Conservation (phyloP, 768 basidiomycete species). For the Boletellus emodensis region DNA sequence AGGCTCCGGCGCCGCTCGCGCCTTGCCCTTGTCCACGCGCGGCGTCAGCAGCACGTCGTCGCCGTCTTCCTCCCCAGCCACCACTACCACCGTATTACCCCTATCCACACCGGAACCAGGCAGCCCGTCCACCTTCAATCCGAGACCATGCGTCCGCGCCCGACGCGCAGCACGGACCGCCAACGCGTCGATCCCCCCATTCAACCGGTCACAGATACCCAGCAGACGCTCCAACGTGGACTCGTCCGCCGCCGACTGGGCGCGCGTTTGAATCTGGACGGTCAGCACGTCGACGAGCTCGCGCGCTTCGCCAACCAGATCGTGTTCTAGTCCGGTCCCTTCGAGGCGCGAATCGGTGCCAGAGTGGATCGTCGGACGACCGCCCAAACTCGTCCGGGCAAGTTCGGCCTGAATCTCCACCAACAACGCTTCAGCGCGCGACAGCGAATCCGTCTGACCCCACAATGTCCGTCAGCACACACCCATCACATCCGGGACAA, state of each 20-base stretch:
- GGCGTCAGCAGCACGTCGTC: constrained; percentile 49
- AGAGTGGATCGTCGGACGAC: too few relatives aligned
- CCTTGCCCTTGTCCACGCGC: constrained; percentile 75
- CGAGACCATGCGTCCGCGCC: constrained; percentile 44
- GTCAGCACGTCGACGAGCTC: constrained; percentile 51
- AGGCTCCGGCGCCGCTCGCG: constrained; percentile 62
- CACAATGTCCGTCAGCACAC: not conserved
- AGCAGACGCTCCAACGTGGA: constrained; percentile 64
- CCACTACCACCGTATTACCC: not conserved
- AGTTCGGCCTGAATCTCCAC: constrained; percentile 33
- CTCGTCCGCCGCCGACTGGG: constrained; percentile 45
- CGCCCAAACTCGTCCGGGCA: not conserved
- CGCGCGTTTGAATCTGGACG: constrained; percentile 43
- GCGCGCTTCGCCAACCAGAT: constrained; percentile 47
- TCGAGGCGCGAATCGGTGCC: too few relatives aligned
- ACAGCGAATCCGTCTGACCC: constrained; percentile 8
- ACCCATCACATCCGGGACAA: not conserved
- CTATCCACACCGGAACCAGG: constrained; percentile 21
- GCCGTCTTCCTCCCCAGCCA: constrained; percentile 20
- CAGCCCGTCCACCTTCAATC: constrained; percentile 34
- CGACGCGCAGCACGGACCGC: constrained; percentile 36
- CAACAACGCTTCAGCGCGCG: constrained; percentile 41
- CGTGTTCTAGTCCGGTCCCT: constrained; percentile 16
- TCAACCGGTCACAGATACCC: constrained; percentile 67
- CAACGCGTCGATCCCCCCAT: constrained; percentile 49